A percentile compares a stretch with the other conserved stretches of the same genome.
phyloP scores from a whole-genome alignment of 176 grass and related monocot species.

The Rhipidocladum racemiflorum region DNA sequence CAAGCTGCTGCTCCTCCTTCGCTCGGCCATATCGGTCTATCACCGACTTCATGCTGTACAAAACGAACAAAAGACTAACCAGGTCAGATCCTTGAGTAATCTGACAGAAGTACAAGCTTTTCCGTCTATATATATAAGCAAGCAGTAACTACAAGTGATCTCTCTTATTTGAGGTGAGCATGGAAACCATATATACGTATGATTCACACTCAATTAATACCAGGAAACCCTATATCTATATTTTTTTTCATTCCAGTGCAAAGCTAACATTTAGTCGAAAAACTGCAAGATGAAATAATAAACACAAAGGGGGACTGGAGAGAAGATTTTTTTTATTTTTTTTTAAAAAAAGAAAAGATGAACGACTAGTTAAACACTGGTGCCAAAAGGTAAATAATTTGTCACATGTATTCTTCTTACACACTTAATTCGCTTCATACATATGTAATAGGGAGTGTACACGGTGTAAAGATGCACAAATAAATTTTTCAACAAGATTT shows the following conservation, averaged over 20 bases:
- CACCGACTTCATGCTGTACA: constrained; percentile 67
- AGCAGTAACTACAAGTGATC: background rate
- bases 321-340: background rate
- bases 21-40: constrained; percentile 68
- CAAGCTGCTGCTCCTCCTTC: constrained; percentile 54
- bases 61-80: background rate
- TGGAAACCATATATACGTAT: background rate
- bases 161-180: background rate
- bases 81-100: background rate
- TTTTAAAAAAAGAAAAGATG: background rate
- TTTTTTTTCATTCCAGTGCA: background rate
- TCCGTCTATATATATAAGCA: background rate
- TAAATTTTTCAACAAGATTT: background rate
- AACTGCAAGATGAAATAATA: background rate
- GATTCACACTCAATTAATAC: background rate
- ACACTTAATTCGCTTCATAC: background rate
- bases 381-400: background rate
- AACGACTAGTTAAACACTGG: background rate
- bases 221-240: constrained; percentile 4
- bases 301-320: background rate
- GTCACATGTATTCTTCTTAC: background rate
- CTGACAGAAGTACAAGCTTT: background rate
- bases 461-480: background rate
- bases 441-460: background rate
- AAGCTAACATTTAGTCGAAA: background rate